Evolutionary conservation across 192 early-diverging fungal genomes (phyloP).

Genomic region (Mortierella alpina): DNA sequence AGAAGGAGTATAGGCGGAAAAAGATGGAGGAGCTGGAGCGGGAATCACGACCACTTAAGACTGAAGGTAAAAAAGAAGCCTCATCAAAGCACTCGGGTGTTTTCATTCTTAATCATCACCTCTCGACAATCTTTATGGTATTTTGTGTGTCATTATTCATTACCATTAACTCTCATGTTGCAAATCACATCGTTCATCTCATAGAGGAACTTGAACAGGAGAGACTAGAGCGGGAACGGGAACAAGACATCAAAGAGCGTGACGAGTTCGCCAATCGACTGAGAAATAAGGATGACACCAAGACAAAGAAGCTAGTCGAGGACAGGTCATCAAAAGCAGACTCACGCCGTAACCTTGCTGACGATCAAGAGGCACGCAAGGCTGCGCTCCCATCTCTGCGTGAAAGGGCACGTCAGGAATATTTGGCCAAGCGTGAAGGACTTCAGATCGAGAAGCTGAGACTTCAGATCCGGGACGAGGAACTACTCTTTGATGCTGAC

Average conservation of each 20-base stretch:
- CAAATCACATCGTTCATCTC: neutral
- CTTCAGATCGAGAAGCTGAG: constrained; percentile 81
- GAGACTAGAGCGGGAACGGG: constrained; percentile 62
- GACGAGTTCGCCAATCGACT: constrained; percentile 91
- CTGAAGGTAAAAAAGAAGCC: constrained; percentile 19
- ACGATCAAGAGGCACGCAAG: constrained; percentile 77
- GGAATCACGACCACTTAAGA: constrained; percentile 25
- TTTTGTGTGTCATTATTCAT: neutral
- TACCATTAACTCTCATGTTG: neutral
- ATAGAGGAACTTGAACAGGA: constrained; percentile 63
- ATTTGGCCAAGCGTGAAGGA: constrained; percentile 88
- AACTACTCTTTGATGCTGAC: constrained; percentile 79
- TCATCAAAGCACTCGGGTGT: neutral
- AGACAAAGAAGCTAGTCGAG: constrained; percentile 81
- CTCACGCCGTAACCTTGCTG: constrained; percentile 82
- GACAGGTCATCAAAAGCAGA: constrained; percentile 75
- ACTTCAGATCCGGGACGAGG: constrained; percentile 88
- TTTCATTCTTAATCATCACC: neutral
- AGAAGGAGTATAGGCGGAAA: constrained; percentile 58
- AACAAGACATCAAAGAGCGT: constrained; percentile 83
- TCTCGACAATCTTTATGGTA: neutral
- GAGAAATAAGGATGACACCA: constrained; percentile 83
- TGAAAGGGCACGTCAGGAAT: constrained; percentile 88
- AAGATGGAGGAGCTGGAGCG: constrained; percentile 44
- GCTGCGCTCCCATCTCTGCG: constrained; percentile 83